Base-by-base conservation (phyloP, 139 green algal species). In the Micromonas pusilla region DNA sequence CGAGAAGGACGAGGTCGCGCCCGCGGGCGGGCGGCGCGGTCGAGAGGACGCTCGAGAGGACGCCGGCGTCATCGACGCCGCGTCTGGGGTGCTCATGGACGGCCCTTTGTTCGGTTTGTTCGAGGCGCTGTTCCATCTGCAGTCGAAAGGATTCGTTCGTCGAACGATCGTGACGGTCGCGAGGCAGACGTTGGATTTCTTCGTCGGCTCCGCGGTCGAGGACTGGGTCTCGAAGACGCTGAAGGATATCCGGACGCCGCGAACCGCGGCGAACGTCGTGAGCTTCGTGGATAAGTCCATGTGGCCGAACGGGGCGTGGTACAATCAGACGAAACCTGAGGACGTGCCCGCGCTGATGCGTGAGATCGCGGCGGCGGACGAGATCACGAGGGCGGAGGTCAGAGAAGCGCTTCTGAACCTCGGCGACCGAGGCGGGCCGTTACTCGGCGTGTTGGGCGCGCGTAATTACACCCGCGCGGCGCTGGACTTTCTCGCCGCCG, bases 81-180 rank as follows among this genome's bases (percentile, higher is more conserved):
- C 45, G 9, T 23, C 45, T 23, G 9, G 16, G 45, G 45, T 16
- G 9, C 45, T 70, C 32, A 53, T 73, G 31, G 20, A 73, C 30
- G 66, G 66, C 16, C 66, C 66, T n/a, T 16, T 73, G 16, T 31
- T 73, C 20, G 33, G 32, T 73, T n/a, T 73, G 13, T 73, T 73
- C 33, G 66, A 73, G 19, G n/a, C 31, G 30, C 20, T 73, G 16
- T 73, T 73, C 2, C 23, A 54, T 31, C 31, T 73, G 16, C 66
- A 52, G 30, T n/a, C 66, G 31, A 73, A 73, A n/a, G 31, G 31
- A 3, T 28, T 73, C 20, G 16, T 73, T 28, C 34, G 66, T 16
- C 66, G 66, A 2, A 31, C 66, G 19, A 30, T 73, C 66, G 66
- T 73, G 9, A 16, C 66, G 0, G 23, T 73, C 30, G 66, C 32